Conservation (phyloP, 768 basidiomycete genomes). For the Mycena latifolia region DNA sequence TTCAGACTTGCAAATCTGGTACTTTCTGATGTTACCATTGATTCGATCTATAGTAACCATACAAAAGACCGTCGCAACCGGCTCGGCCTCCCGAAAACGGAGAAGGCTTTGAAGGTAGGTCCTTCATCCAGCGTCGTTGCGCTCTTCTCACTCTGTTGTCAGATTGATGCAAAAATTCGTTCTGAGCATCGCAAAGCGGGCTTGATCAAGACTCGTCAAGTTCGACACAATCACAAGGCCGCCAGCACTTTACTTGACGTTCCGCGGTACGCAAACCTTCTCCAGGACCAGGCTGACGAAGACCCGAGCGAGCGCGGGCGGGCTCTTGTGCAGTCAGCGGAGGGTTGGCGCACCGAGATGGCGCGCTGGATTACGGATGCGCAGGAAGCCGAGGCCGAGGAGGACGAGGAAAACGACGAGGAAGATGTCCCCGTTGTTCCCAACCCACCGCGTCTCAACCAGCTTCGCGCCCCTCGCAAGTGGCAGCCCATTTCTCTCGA, state of each 20-base stretch:
- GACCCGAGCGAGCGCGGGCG: conserved; percentile 13
- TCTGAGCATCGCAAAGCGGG: conserved; percentile 13
- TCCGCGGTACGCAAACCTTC: conserved; percentile 23
- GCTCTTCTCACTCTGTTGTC: not conserved
- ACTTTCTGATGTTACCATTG: too few species aligned
- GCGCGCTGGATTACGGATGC: conserved; percentile 6
- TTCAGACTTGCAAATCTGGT: too few species aligned
- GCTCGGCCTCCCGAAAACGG: conserved; percentile 9
- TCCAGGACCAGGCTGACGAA: conserved; percentile 16
- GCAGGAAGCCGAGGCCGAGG: conserved; percentile 10
- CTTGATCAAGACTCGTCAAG: conserved; percentile 6
- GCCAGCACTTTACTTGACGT: conserved; percentile 6
- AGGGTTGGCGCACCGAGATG: not conserved
- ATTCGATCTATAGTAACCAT: too few species aligned
- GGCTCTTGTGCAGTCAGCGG: conserved; percentile 15
- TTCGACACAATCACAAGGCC: conserved; percentile 10
- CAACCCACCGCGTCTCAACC: not conserved
- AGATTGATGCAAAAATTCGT: conserved; percentile 11
- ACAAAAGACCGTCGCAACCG: conserved; percentile 19
- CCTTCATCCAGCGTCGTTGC: not conserved
- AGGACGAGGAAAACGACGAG: conserved; percentile 5
- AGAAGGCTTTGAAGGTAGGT: conserved; percentile 13
- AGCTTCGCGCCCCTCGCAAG: conserved; percentile 13
- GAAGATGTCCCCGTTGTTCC: conserved; percentile 1
- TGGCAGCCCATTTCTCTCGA: conserved; percentile 5